Conservation (phyloP, 1,284 basidiomycete species). For the Tetrapyrgos nigripes region DNA sequence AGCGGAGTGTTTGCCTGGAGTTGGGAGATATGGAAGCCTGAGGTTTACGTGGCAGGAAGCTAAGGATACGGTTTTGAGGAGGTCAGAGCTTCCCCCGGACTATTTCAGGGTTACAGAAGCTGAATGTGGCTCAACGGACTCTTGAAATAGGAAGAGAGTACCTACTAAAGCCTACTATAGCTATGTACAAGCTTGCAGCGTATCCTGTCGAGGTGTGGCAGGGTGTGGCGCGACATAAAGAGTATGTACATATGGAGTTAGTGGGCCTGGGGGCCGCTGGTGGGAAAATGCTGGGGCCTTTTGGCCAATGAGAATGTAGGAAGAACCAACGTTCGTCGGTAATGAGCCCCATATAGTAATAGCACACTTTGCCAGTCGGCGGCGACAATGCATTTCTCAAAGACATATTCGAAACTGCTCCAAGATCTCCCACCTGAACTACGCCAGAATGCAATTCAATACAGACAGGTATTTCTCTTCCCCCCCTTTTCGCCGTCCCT, state of each 20-base stretch:
- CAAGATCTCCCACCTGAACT: constrained; percentile 78
- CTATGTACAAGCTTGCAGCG: no score
- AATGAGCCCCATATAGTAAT: constrained; percentile 4
- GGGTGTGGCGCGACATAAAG: no score
- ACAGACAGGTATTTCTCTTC: constrained; percentile 67
- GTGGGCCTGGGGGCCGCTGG: no score
- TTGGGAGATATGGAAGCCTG: not conserved
- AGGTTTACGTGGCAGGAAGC: constrained; percentile 7
- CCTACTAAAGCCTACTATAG: no score
- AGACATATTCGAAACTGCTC: constrained; percentile 76
- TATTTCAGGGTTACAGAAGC: constrained; percentile 1
- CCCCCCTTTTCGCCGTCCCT: not conserved
- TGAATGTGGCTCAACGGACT: no score
- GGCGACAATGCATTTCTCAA: constrained; percentile 79
- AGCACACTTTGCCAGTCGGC: not conserved
- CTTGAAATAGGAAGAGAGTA: no score
- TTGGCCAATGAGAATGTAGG: not conserved
- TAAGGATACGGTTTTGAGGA: not conserved
- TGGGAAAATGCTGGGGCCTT: no score
- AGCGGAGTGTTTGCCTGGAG: not conserved
- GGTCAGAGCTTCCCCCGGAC: not conserved
- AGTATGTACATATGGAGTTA: no score
- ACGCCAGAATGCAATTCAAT: constrained; percentile 83
- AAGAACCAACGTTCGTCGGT: constrained; percentile 3
- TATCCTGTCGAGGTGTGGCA: no score